These are phyloP conservation scores for Gyromitra esculenta DNA, from an alignment of 2,329 filamentous ascomycete genomes.

Conservation along the genomic window DNA sequence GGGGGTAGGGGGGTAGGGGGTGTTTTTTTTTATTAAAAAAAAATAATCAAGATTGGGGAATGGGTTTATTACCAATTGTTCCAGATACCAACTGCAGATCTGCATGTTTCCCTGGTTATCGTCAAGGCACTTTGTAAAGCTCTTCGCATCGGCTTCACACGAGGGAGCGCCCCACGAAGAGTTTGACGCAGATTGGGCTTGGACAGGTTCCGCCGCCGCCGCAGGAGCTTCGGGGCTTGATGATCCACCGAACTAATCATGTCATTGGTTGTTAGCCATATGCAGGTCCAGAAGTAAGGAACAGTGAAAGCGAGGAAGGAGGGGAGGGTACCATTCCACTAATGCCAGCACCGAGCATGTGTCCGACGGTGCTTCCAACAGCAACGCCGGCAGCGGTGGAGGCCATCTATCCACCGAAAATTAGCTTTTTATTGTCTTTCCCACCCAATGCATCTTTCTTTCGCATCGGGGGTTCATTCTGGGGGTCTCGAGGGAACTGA, in stretches of 20 bases:
- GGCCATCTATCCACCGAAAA: slow-evolving; percentile 74
- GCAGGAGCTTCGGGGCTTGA: slow-evolving; percentile 65
- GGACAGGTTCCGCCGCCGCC: slow-evolving; percentile 66
- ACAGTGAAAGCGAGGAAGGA: neutral
- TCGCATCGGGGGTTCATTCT: slow-evolving; percentile 29
- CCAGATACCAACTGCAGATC: slow-evolving; percentile 97
- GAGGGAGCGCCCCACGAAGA: slow-evolving; percentile 69
- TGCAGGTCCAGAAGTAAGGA: slow-evolving; percentile 20
- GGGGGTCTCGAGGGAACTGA: slow-evolving; percentile 31
- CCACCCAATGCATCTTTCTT: slow-evolving; percentile 17
- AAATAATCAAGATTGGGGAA: neutral
- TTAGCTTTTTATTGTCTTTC: slow-evolving; percentile 19
- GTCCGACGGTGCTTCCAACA: slow-evolving; percentile 92
- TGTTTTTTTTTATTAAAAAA: neutral
- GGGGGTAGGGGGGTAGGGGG: too few species aligned
- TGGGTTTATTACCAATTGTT: slow-evolving; percentile 74
- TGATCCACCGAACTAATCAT: slow-evolving; percentile 75
- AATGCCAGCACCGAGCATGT: slow-evolving; percentile 79
- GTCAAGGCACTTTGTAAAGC: slow-evolving; percentile 96
- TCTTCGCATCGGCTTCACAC: slow-evolving; percentile 81
- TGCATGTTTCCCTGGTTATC: slow-evolving; percentile 92
- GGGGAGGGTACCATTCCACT: slow-evolving; percentile 51
- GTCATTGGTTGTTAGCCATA: slow-evolving; percentile 60
- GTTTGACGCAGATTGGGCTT: slow-evolving; percentile 64
- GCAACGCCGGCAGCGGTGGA: slow-evolving; percentile 97